A percentile compares a stretch with the other conserved stretches of the same genome.
phyloP scores from a whole-genome alignment of 768 basidiomycete species.

The Clitopilus hobsonii region DNA sequence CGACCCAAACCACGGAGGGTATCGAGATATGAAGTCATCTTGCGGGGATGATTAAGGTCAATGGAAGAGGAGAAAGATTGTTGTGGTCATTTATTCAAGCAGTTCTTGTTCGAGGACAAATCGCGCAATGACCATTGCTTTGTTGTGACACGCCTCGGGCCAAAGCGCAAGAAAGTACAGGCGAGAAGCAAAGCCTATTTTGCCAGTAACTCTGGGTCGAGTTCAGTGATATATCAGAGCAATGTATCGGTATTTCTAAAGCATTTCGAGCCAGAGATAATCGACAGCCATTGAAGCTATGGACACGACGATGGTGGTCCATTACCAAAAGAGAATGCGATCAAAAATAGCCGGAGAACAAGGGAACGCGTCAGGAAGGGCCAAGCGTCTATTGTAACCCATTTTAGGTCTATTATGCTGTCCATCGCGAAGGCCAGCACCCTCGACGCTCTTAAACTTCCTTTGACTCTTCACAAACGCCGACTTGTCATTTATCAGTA shows the following conservation, averaged over 20 bases:
- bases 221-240: too few species aligned
- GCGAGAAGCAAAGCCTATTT: too few species aligned
- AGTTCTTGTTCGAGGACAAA: too few species aligned
- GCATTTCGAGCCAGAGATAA: too few species aligned
- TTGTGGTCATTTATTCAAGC: too few species aligned
- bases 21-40: constrained; percentile 3
- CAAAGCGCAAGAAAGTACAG: too few species aligned
- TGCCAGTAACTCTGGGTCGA: too few species aligned
- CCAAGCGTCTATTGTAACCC: neutral
- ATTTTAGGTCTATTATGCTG: constrained; percentile 10
- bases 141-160: too few species aligned
- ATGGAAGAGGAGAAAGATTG: constrained; percentile 1
- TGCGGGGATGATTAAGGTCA: neutral
- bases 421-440: neutral
- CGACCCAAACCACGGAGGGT: constrained; percentile 9
- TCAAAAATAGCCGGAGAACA: constrained; percentile 1
- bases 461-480: neutral
- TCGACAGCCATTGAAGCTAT: too few species aligned
- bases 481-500: neutral
- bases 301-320: neutral
- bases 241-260: too few species aligned
- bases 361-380: neutral
- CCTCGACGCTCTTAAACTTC: neutral
- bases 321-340: neutral
- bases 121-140: too few species aligned